Base-by-base conservation (phyloP, 768 basidiomycete species). In the Tubosaeta sp. region DNA sequence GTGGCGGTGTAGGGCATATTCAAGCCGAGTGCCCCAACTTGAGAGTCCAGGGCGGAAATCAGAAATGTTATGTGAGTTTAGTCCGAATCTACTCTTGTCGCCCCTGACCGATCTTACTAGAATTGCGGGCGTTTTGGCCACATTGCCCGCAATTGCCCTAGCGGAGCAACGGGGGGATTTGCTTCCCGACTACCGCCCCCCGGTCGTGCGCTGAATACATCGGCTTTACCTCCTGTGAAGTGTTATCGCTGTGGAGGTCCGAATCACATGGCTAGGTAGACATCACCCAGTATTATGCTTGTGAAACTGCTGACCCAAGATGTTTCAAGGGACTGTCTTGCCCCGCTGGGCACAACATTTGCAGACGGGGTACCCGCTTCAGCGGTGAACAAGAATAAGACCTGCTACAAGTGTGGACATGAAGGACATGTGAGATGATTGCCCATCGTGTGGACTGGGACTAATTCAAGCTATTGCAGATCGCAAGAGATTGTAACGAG, bases 211-310 rank as follows among this genome's bases (percentile, higher is more conserved):
- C 71, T 90, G 56, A 88, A 90, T 63, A 85, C 81, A 14, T 84
- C 87, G 19, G 81, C 86, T 43, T 72, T 90, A 44, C 87, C 87
- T 45, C 85, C 87, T 16, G 84, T 94, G 45, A 90, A 88, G 69
- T 95, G 92, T 63, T 94, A 88, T 68, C 83, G 87, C 44, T 95
- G 93, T 63, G 90, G 90, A 41, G 89, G 89, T 25, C 83, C 87
- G 13, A 94, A 94, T 72, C 89, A 91, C 65, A 82, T 90, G 78
- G 90, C 89, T 12, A 83, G 79, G 87, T 87, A 66, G 49, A 55
- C 39, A 44, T 47, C 11, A 32, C 39, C 16, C 12, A 6, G 13
- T n/a, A 10, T 57, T 52, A 24, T 56, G 46, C 32, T 40, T 31
- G 27, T 40, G 14, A 29, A n/a, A 41, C 31, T 6, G 31, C 39